Evolutionary conservation across 345 rosid genomes (phyloP).

Genomic region (Eutrema japonicum): DNA sequence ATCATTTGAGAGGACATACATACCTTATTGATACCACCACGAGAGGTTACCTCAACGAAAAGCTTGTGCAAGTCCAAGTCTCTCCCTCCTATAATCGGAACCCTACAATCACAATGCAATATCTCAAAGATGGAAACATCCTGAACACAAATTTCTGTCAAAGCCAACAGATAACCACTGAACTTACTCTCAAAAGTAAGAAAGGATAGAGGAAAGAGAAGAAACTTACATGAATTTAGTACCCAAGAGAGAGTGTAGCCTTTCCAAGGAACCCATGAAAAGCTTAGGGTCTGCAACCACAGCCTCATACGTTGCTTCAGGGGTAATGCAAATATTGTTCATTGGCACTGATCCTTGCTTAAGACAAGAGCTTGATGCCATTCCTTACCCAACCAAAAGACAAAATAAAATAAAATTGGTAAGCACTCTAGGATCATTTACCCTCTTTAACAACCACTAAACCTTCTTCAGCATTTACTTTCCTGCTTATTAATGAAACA

Average conservation of each 20-base stretch:
- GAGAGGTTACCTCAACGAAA: conserved; percentile 90
- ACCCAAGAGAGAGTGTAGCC: conserved; percentile 74
- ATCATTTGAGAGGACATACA: conserved; percentile 29
- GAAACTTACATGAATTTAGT: conserved; percentile 85
- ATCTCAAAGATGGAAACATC: conserved; percentile 11
- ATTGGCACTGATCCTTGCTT: conserved; percentile 58
- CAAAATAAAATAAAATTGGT: neutral
- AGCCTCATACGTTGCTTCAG: conserved; percentile 75
- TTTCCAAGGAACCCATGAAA: conserved; percentile 75
- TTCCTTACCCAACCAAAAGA: conserved; percentile 45
- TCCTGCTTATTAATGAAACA: conserved; percentile 32
- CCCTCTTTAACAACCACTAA: conserved; percentile 35
- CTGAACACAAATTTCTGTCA: neutral
- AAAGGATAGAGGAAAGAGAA: conserved; percentile 14
- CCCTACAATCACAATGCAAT: conserved; percentile 53
- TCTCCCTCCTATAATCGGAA: conserved; percentile 90
- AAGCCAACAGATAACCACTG: conserved; percentile 18
- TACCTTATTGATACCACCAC: conserved; percentile 97
- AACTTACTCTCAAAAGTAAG: neutral
- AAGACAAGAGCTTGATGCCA: conserved; percentile 86
- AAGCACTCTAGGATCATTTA: conserved; percentile 27
- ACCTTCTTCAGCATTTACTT: conserved; percentile 39
- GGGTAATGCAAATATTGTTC: conserved; percentile 62
- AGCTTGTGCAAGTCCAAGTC: conserved; percentile 90
- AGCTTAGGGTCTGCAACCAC: conserved; percentile 61